These are phyloP conservation scores for Psidium friedrichsthalianum DNA, from an alignment of 345 rosid genomes.

Conservation along the genomic window DNA sequence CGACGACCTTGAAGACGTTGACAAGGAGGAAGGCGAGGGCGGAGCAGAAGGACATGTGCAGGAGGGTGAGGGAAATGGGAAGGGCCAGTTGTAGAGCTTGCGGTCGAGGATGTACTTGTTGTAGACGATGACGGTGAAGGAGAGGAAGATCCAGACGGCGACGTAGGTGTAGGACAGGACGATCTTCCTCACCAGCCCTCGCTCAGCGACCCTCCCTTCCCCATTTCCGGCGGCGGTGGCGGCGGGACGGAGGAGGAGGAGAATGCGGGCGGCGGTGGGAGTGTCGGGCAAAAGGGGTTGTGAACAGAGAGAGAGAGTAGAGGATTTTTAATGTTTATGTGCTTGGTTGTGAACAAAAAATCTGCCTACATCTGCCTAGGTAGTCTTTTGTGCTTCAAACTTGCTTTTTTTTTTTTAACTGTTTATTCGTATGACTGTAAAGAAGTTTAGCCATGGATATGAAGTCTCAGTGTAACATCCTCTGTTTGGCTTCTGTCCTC, in stretches of 20 bases:
- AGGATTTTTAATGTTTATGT: neutral
- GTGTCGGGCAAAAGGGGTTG: neutral
- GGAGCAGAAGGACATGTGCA: slow-evolving; percentile 96
- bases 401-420: neutral
- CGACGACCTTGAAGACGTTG: slow-evolving; percentile 80
- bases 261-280: neutral
- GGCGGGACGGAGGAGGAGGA: neutral
- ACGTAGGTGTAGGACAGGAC: slow-evolving; percentile 87
- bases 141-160: slow-evolving; percentile 90
- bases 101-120: slow-evolving; percentile 98
- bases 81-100: slow-evolving; percentile 97
- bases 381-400: slow-evolving; percentile 5
- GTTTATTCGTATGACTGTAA: neutral
- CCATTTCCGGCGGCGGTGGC: slow-evolving; percentile 24
- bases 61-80: slow-evolving; percentile 88
- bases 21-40: slow-evolving; percentile 71
- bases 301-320: too few species aligned
- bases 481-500: neutral
- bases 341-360: neutral
- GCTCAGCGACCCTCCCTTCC: slow-evolving; percentile 79
- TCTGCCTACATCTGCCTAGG: too few species aligned
- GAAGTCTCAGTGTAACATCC: neutral
- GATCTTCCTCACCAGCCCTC: slow-evolving; percentile 78
- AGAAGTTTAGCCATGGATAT: neutral
- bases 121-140: slow-evolving; percentile 95